Evolutionary conservation across 441 rosid genomes (phyloP).

Genomic region (Adansonia gregorii): DNA sequence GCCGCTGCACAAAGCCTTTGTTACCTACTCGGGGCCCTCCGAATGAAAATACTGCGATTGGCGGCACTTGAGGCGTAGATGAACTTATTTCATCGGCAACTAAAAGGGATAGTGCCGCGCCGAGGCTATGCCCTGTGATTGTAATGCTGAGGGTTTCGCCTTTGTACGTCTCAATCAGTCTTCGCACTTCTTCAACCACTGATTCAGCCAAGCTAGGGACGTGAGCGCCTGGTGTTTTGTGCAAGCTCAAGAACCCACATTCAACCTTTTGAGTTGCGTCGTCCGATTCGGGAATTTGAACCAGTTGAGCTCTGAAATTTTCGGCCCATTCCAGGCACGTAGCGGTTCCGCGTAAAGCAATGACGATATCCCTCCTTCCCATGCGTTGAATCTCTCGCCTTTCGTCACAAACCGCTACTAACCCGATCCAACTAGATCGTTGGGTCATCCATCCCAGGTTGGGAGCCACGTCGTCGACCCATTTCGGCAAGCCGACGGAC

Average conservation of each 20-base stretch:
- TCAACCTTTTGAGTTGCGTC: constrained; percentile 51
- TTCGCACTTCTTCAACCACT: constrained; percentile 43
- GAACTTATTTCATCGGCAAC: constrained; percentile 58
- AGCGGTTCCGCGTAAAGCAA: constrained; percentile 74
- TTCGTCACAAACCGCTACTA: constrained; percentile 78
- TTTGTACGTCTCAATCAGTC: constrained; percentile 50
- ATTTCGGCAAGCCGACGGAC: constrained; percentile 59
- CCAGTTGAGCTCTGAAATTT: constrained; percentile 53
- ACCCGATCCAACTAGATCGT: constrained; percentile 73
- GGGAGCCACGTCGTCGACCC: constrained; percentile 72
- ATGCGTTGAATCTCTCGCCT: constrained; percentile 65
- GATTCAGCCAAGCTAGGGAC: constrained; percentile 61
- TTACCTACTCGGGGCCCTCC: constrained; percentile 78
- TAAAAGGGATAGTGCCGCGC: constrained; percentile 62
- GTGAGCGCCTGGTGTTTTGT: constrained; percentile 50
- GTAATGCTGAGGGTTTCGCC: constrained; percentile 71
- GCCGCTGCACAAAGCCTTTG: constrained; percentile 47
- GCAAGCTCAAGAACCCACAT: constrained; percentile 63
- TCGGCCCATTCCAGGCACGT: constrained; percentile 82
- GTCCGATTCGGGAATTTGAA: constrained; percentile 32
- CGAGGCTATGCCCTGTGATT: constrained; percentile 73
- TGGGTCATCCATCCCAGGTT: constrained; percentile 83
- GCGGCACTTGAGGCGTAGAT: constrained; percentile 41
- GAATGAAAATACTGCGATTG: constrained; percentile 60
- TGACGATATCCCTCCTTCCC: constrained; percentile 77